These are phyloP conservation scores for Zygoascus flipseniorum DNA, from an alignment of 805 yeast genomes.

Conservation along the genomic window DNA sequence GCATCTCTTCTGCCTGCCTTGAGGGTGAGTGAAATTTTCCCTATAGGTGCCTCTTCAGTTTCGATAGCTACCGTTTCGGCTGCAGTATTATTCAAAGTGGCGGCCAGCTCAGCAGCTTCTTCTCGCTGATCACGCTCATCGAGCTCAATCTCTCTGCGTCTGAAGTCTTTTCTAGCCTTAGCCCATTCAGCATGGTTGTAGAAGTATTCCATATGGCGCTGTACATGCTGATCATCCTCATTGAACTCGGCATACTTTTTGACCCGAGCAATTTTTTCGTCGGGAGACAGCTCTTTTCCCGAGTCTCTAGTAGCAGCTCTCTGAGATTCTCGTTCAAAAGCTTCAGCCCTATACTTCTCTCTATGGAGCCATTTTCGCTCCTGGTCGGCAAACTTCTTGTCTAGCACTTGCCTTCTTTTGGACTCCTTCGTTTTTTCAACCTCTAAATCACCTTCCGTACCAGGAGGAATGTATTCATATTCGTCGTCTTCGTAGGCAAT, in stretches of 20 bases:
- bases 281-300: conserved; percentile 1
- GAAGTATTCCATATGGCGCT: conserved; percentile 15
- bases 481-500: conserved; percentile 5
- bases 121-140: conserved; percentile 19
- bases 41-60: not conserved
- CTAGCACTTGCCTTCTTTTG: conserved; percentile 5
- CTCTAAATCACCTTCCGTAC: conserved; percentile 9
- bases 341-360: conserved; percentile 30
- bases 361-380: conserved; percentile 31
- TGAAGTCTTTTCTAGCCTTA: conserved; percentile 13
- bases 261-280: conserved; percentile 7
- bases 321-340: conserved; percentile 13
- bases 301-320: conserved; percentile 9
- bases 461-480: conserved; percentile 4
- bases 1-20: not conserved
- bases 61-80: not conserved
- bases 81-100: not conserved
- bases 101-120: conserved; percentile 5
- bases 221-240: conserved; percentile 13
- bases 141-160: conserved; percentile 16
- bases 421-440: conserved; percentile 5
- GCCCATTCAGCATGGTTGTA: conserved; percentile 21
- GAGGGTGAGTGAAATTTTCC: conserved; percentile 12
- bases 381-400: conserved; percentile 21
- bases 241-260: conserved; percentile 13